Evolutionary conservation across 768 basidiomycete species (phyloP).

Genomic region (Imleria badia): DNA sequence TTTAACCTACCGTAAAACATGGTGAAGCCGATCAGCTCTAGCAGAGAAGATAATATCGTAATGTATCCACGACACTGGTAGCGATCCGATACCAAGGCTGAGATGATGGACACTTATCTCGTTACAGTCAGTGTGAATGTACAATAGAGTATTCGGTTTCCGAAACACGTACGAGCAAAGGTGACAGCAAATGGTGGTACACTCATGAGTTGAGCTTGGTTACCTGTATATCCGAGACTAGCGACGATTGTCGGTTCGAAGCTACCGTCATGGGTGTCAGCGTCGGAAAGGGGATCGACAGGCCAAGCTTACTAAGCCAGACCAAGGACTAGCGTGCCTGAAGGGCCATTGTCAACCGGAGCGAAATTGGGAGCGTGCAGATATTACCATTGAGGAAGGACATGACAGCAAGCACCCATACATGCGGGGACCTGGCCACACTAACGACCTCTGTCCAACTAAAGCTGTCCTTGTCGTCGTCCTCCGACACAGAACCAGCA

Average conservation of each 20-base stretch:
- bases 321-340: slow-evolving; percentile 18
- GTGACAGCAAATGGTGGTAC: slow-evolving; percentile 35
- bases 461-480: slow-evolving; percentile 45
- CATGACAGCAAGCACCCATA: too few relatives aligned
- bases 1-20: slow-evolving; percentile 1
- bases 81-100: slow-evolving; percentile 52
- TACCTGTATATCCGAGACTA: slow-evolving; percentile 54
- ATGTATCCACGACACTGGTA: slow-evolving; percentile 51
- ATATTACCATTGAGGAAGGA: neutral
- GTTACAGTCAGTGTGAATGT: neutral
- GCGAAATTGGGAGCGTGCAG: neutral
- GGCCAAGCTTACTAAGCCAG: slow-evolving; percentile 20
- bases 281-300: neutral
- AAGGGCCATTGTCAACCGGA: neutral
- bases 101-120: slow-evolving; percentile 36
- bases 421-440: slow-evolving; percentile 52
- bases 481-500: slow-evolving; percentile 36
- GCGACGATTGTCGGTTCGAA: slow-evolving; percentile 47
- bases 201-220: slow-evolving; percentile 59
- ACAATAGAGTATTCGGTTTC: neutral
- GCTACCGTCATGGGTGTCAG: neutral
- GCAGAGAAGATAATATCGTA: slow-evolving; percentile 42
- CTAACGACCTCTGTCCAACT: slow-evolving; percentile 55
- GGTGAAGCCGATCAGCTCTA: slow-evolving; percentile 35
- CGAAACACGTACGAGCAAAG: slow-evolving; percentile 39